Conservation (phyloP, 139 green algal species). For the Chlorella sp. region DNA sequence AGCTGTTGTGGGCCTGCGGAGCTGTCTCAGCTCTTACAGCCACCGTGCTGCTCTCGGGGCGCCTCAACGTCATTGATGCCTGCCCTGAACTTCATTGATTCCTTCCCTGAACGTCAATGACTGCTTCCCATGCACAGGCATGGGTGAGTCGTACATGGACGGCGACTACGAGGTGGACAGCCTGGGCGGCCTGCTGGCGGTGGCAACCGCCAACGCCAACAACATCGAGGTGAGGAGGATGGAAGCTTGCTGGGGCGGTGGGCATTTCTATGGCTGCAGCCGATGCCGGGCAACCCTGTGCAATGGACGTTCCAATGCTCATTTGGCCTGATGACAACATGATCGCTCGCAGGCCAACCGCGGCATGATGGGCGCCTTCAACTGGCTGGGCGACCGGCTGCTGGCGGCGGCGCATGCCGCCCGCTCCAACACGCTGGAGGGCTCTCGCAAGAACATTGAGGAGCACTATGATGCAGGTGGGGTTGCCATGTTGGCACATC, state of each 20-base stretch:
- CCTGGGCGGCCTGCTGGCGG: conserved; percentile 76
- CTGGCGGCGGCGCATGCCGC: conserved; percentile 78
- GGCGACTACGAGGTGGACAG: conserved; percentile 76
- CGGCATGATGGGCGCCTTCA: conserved; percentile 78
- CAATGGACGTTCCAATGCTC: too few species aligned
- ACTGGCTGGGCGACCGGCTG: conserved; percentile 85
- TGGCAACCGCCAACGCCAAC: conserved; percentile 72
- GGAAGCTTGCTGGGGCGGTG: not conserved
- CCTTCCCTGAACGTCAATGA: too few species aligned
- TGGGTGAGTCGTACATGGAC: conserved; percentile 92
- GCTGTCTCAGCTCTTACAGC: too few species aligned
- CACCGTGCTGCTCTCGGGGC: too few species aligned
- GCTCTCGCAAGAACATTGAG: conserved; percentile 92
- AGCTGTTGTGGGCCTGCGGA: too few species aligned
- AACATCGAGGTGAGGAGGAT: conserved; percentile 48
- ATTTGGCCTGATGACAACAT: too few species aligned
- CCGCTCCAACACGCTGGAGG: conserved; percentile 84
- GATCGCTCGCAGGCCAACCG: conserved; percentile 38
- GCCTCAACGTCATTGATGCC: too few species aligned
- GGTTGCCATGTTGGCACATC: not conserved
- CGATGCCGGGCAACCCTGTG: too few species aligned
- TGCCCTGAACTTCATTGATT: too few species aligned
- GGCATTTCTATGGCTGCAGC: too few species aligned
- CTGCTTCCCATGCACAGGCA: not conserved
- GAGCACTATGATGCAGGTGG: conserved; percentile 93